Evolutionary conservation across 73 alveolate genomes (phyloP).

Genomic region (Paramecium octaurelia): DNA sequence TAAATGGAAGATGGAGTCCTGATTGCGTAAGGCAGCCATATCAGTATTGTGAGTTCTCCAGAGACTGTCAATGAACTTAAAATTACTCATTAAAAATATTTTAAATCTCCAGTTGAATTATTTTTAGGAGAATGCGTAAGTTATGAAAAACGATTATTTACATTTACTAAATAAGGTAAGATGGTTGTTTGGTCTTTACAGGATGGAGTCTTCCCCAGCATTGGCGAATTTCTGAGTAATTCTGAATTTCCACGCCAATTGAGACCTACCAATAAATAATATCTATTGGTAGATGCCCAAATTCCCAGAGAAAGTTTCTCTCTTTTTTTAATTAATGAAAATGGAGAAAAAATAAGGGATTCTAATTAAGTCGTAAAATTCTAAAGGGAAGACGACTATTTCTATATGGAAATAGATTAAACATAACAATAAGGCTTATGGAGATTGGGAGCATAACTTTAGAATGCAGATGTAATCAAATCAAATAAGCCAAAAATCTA

Average conservation of each 20-base stretch:
- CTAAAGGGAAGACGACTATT: not conserved
- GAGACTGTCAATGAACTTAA: slow-evolving; percentile 1
- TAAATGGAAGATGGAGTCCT: not conserved
- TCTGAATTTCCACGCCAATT: not conserved
- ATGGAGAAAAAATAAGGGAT: not conserved
- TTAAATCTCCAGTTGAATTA: not conserved
- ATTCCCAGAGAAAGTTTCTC: not conserved
- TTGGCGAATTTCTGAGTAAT: not conserved
- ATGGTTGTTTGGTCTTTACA: slow-evolving; percentile 9
- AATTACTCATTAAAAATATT: not conserved
- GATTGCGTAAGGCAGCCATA: not conserved
- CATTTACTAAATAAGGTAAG: not conserved
- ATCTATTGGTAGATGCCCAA: not conserved
- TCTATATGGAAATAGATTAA: not conserved
- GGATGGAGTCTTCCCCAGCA: not conserved
- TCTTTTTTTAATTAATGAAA: not conserved
- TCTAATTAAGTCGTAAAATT: not conserved
- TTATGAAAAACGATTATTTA: slow-evolving; percentile 27
- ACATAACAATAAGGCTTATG: not conserved
- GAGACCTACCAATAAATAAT: not conserved
- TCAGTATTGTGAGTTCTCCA: not conserved
- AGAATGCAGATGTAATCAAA: not conserved
- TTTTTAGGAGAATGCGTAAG: slow-evolving; percentile 14
- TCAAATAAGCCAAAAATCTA: not conserved
- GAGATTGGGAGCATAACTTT: slow-evolving; percentile 28